Conservation (phyloP, 495 filamentous ascomycete genomes). For the Melanomma pulvis-pyrius region DNA sequence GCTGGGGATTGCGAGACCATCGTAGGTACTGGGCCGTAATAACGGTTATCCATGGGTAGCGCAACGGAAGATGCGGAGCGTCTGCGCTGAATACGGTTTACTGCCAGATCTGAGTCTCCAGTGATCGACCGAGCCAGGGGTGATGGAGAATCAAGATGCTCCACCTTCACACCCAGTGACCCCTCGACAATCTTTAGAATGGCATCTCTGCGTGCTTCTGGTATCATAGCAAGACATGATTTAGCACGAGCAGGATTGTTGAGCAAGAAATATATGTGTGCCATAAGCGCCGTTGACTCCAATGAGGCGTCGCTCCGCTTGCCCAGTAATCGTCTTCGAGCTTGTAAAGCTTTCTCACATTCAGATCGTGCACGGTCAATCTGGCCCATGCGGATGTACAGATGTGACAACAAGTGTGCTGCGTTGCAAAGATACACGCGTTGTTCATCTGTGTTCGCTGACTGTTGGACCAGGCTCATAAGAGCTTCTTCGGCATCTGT, state of each 20-base stretch:
- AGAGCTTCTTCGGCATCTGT: conserved; percentile 37
- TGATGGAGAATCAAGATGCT: conserved; percentile 29
- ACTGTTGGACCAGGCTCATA: conserved; percentile 27
- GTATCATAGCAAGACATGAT: conserved; percentile 28
- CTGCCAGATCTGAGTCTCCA: conserved; percentile 19
- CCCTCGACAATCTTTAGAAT: conserved; percentile 25
- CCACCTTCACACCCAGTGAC: conserved; percentile 18
- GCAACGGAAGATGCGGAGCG: conserved; percentile 18
- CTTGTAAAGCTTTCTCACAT: conserved; percentile 33
- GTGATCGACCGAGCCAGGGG: conserved; percentile 5
- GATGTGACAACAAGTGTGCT: conserved; percentile 27
- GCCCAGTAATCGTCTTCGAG: conserved; percentile 22
- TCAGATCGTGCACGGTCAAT: conserved; percentile 29
- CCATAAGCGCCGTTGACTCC: conserved; percentile 34
- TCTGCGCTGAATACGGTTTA: conserved; percentile 14
- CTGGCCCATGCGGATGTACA: conserved; percentile 29
- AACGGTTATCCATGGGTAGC: neutral
- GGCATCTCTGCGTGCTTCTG: conserved; percentile 25
- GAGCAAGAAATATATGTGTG: conserved; percentile 33
- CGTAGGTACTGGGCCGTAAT: conserved; percentile 11
- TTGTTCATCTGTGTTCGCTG: conserved; percentile 31
- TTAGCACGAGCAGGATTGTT: conserved; percentile 28
- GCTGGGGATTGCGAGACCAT: conserved; percentile 13
- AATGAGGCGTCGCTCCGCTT: conserved; percentile 30
- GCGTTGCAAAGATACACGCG: conserved; percentile 13